Base-by-base conservation (phyloP, 1,139 yeast genomes). In the Nakaseomyces kungkrabaensis region DNA sequence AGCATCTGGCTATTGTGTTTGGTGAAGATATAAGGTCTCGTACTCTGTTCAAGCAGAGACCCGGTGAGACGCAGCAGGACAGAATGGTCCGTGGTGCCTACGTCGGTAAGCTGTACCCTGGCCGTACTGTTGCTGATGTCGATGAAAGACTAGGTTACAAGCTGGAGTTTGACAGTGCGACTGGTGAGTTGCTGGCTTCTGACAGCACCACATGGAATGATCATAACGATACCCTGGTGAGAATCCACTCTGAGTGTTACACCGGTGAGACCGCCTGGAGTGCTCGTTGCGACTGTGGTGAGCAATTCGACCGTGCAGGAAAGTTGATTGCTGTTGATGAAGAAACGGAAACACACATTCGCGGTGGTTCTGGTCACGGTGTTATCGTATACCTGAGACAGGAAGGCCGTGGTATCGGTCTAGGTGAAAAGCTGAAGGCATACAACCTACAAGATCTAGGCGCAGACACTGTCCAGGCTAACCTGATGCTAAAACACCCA, bases 211-310 rank as follows among this genome's bases (percentile, higher is more conserved):
- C 63, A 5, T 60, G 67, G 62, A 55, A 59, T 43, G 56, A 53
- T 34, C 51, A 52, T 13, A 59, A 64, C 13, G 57, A 62, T 5
- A 72, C 86, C 55, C 62, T 88, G 66, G 80, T 84, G 56, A 77
- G 98, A 54, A 89, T 94, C 57, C 99, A 94, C 65, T 86, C 96
- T 5, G 99, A 94, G 66, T 94, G 98, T 68, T 94, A 92, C 70
- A 94, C 99, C 0, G 98, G 98, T 6, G 99, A 94, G 66, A 92
- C 97, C 1, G 97, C 97, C 10, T 94, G 98, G 97, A 82, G 94
- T 52, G 97, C 98, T 2, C 77, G 99, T 50, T 94, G 98, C 68
- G 98, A 94, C 68, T 94, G 99, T 69, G 99, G 98, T 11, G 98
- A 94, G 68, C 98, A 94, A 72, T 86, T 94, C 59, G 97, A 92